These are phyloP conservation scores for Aspergillus flavus DNA, from an alignment of 2,329 filamentous ascomycete genomes.

Conservation along the genomic window DNA sequence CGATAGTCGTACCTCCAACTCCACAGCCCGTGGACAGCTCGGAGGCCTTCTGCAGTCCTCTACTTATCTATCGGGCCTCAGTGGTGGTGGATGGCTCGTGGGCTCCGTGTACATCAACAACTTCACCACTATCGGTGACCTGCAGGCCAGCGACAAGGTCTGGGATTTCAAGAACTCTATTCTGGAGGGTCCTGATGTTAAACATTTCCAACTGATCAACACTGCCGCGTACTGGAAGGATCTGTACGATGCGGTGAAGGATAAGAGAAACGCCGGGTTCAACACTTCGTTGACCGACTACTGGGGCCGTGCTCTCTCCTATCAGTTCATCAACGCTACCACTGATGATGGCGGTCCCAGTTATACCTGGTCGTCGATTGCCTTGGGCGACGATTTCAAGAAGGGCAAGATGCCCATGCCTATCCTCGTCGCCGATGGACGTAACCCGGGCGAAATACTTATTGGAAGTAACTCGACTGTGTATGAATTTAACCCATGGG, in stretches of 20 bases:
- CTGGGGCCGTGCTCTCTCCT: constrained; percentile 82
- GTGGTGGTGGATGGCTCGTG: constrained; percentile 81
- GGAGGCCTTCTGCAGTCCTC: constrained; percentile 79
- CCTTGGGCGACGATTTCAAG: constrained; percentile 63
- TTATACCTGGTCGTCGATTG: constrained; percentile 83
- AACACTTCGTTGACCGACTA: constrained; percentile 79
- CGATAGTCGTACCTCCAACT: constrained; percentile 68
- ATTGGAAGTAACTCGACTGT: constrained; percentile 73
- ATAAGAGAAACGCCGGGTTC: constrained; percentile 66
- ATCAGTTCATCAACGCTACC: constrained; percentile 77
- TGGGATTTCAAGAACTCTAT: constrained; percentile 68
- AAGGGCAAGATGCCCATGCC: constrained; percentile 70
- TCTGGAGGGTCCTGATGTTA: constrained; percentile 57
- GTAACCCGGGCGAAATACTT: constrained; percentile 62
- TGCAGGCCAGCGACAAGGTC: constrained; percentile 38
- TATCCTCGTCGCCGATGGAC: constrained; percentile 70
- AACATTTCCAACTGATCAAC: constrained; percentile 45
- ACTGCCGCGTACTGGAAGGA: constrained; percentile 65
- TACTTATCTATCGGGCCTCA: constrained; percentile 80
- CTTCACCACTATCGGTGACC: constrained; percentile 65
- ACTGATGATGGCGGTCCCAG: constrained; percentile 65
- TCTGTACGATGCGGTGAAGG: constrained; percentile 59
- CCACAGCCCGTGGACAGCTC: constrained; percentile 66
- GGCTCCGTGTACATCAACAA: constrained; percentile 79
- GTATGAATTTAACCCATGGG: constrained; percentile 77